Conservation (phyloP, 208 protist species). For the Leptomonas pyrrhocoris region DNA sequence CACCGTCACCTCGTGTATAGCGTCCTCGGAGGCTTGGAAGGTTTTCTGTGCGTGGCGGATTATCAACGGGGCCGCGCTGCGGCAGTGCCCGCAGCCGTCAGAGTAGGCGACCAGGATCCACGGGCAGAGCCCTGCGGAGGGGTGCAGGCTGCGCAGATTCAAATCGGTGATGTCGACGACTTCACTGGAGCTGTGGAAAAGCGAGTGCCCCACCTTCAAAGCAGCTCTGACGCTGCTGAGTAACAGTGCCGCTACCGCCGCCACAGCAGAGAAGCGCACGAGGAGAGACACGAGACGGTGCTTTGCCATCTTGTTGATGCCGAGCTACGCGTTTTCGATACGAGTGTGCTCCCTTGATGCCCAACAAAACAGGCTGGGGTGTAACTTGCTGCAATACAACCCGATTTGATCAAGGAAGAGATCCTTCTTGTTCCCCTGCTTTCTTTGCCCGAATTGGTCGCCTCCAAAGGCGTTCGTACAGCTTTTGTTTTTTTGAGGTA, state of each 20-base stretch:
- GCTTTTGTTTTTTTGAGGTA: no score
- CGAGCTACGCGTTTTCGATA: no score
- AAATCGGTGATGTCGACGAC: constrained; percentile 20
- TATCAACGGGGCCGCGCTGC: constrained; percentile 31
- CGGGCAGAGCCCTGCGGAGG: constrained; percentile 54
- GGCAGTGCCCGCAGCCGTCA: constrained; percentile 63
- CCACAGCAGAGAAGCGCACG: not conserved
- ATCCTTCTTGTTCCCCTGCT: no score
- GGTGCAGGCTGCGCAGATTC: constrained; percentile 21
- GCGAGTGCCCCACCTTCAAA: not conserved
- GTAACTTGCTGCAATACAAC: no score
- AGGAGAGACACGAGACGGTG: not conserved
- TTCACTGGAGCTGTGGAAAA: constrained; percentile 17
- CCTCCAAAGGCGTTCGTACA: no score
- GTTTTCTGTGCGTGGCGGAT: constrained; percentile 18
- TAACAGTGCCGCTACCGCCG: not conserved
- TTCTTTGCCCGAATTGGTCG: no score
- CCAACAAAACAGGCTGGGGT: no score
- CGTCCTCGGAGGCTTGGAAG: constrained; percentile 2
- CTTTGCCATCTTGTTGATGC: no score
- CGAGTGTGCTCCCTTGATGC: no score
- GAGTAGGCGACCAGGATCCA: constrained; percentile 67
- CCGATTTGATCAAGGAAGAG: no score
- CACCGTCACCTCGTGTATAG: constrained; percentile 26
- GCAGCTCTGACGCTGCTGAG: not conserved